Base-by-base conservation (phyloP, 768 basidiomycete genomes). In the Rhizopogon roseolus region DNA sequence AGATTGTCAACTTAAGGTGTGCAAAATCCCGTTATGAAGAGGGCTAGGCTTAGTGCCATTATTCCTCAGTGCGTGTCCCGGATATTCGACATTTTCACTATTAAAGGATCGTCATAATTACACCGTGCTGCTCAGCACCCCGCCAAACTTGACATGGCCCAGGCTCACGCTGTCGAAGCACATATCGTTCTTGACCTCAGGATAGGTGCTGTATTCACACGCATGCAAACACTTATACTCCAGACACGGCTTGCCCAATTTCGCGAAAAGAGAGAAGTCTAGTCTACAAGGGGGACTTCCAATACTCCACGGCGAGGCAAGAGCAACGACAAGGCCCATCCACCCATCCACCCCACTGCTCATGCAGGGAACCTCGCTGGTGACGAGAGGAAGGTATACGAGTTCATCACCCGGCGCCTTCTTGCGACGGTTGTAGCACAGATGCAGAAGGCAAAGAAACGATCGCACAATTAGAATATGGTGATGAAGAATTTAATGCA, bases 261-360 rank as follows among this genome's bases (percentile, higher is more conserved):
- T 14, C 75, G 76, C 10, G 76, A 85, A 39, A 74, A 73, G 52
- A 70, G 74, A 25, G 74, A 78, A 19, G 74, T 9, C 14, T 55
- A 95, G 93, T 44, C 77, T 95, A 25, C 76, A 82, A 49, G 73
- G 86, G 62, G 92, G 86, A 88, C 76, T 10, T 98, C 89, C 66
- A 76, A 70, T 41, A 52, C 73, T 2, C 97, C 97, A 4, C 80
- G 95, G 16, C 85, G 82, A 58, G 97, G 97, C 13, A 91, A 88
- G 73, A 93, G 97, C 68, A 90, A 99, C 68, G 97, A 99, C 69
- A 93, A 98, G 66, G 97, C 97, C 0, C 97, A 99, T 76, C 97
- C 97, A 28, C 97, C 97, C 0, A 98, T 99, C 57, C 97, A 99
- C 64, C 97, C 97, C 1, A 98, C 94, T 0, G 88, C 90, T 3